phyloP scores from a whole-genome alignment of 257 asterid genomes.

The Dorcoceras hygrometricum region DNA sequence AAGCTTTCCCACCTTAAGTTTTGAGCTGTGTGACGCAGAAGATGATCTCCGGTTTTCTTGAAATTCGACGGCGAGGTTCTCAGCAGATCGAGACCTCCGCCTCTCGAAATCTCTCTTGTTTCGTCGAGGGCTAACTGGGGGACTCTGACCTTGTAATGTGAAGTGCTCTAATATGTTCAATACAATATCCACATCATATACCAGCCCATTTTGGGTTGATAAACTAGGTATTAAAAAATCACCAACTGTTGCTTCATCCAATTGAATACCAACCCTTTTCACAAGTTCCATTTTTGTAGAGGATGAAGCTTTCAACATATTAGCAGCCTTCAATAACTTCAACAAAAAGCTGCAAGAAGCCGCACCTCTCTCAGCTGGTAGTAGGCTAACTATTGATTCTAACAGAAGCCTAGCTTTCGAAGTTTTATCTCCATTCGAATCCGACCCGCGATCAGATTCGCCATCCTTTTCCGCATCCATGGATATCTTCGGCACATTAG shows the following conservation, averaged over 20 bases:
- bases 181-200: conserved; percentile 63
- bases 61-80: conserved; percentile 60
- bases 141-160: conserved; percentile 72
- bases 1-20: conserved; percentile 76
- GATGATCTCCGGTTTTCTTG: conserved; percentile 78
- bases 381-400: conserved; percentile 76
- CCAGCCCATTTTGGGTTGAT: conserved; percentile 28
- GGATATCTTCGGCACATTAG: conserved; percentile 43
- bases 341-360: conserved; percentile 79
- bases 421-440: conserved; percentile 32
- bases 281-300: conserved; percentile 69
- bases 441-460: conserved; percentile 20
- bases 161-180: conserved; percentile 63
- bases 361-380: conserved; percentile 66
- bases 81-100: conserved; percentile 81
- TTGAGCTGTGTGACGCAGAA: conserved; percentile 74
- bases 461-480: conserved; percentile 28
- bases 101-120: conserved; percentile 46
- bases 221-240: conserved; percentile 68
- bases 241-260: conserved; percentile 68
- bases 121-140: conserved; percentile 74
- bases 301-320: conserved; percentile 61
- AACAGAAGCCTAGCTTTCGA: conserved; percentile 59
- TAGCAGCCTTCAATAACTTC: conserved; percentile 71
- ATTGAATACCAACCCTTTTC: conserved; percentile 54